phyloP scores from a whole-genome alignment of 2,329 filamentous ascomycete genomes.

The Juglanconis oblonga region DNA sequence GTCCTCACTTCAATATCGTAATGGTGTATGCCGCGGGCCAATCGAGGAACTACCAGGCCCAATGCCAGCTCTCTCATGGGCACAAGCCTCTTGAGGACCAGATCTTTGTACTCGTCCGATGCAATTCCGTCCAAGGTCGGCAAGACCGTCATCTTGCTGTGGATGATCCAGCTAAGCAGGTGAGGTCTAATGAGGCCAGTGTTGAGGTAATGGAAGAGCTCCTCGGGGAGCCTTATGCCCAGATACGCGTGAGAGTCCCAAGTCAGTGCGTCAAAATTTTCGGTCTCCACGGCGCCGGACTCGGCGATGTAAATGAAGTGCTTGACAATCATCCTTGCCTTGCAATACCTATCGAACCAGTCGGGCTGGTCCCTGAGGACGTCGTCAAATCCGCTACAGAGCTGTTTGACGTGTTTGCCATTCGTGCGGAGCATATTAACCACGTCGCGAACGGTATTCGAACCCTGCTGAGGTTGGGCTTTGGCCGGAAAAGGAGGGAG shows the following conservation, averaged over 20 bases:
- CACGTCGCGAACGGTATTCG: conserved; percentile 67
- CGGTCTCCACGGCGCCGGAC: conserved; percentile 73
- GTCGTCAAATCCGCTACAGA: conserved; percentile 77
- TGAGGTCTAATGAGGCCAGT: conserved; percentile 76
- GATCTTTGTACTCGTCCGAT: conserved; percentile 74
- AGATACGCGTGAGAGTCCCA: conserved; percentile 86
- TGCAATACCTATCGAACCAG: conserved; percentile 84
- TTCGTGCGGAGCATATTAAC: conserved; percentile 72
- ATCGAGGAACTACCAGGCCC: conserved; percentile 71
- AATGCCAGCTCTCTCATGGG: conserved; percentile 74
- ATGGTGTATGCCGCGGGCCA: conserved; percentile 80
- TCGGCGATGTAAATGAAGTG: conserved; percentile 81
- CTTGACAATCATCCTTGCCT: conserved; percentile 78
- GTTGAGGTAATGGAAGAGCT: conserved; percentile 87
- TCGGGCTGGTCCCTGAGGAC: conserved; percentile 68
- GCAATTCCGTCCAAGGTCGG: conserved; percentile 84
- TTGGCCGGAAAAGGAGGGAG: conserved; percentile 69
- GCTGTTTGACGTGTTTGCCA: conserved; percentile 66
- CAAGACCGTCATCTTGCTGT: conserved; percentile 71
- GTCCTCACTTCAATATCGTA: conserved; percentile 74
- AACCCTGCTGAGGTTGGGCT: conserved; percentile 52
- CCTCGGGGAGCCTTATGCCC: conserved; percentile 83
- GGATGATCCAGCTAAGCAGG: conserved; percentile 78
- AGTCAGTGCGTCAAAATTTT: conserved; percentile 71
- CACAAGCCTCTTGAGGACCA: conserved; percentile 72